phyloP scores from a whole-genome alignment of 352 stramenopile genomes.

The Vaucheria bursata region DNA sequence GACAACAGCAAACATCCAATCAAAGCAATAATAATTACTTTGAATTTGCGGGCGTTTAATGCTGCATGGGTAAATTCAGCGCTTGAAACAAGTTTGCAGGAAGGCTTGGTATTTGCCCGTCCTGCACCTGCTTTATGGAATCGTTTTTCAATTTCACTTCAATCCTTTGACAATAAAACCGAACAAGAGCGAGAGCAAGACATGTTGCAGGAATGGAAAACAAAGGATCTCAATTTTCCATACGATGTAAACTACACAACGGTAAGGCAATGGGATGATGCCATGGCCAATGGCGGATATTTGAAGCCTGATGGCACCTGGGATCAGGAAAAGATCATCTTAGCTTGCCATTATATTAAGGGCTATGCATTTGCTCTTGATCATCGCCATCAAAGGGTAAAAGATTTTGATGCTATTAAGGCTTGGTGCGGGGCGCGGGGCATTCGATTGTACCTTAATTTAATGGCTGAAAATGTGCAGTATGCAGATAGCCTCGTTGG shows the following conservation, averaged over 20 bases:
- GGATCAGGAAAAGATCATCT: neutral
- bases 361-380: neutral
- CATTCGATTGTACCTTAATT: neutral
- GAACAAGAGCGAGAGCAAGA: neutral
- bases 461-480: neutral
- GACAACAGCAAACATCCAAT: neutral
- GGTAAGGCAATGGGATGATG: neutral
- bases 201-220: neutral
- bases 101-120: neutral
- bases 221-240: neutral
- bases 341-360: neutral
- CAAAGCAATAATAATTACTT: neutral
- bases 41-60: neutral
- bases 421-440: neutral
- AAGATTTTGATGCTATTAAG: neutral
- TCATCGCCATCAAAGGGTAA: neutral
- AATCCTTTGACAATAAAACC: neutral
- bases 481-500: neutral
- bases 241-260: neutral
- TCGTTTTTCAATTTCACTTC: neutral
- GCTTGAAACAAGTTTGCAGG: neutral
- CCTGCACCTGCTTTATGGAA: neutral
- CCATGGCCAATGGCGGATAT: neutral
- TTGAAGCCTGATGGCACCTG: neutral
- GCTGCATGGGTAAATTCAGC: neutral